These are phyloP conservation scores for Linanthus parryae DNA, from an alignment of 148 eudicot genomes.

Conservation along the genomic window DNA sequence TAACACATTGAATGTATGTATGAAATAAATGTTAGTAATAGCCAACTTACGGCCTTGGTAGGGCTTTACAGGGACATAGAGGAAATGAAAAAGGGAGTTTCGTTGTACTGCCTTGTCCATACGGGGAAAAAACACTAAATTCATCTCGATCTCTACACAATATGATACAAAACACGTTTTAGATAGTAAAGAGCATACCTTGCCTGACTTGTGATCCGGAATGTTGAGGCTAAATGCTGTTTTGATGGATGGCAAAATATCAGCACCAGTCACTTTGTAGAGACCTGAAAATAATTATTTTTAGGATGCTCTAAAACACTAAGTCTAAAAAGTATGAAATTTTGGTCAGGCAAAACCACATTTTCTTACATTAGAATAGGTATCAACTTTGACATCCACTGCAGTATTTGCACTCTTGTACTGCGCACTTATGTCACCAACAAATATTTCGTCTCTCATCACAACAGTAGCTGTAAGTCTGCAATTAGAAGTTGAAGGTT, in stretches of 20 bases:
- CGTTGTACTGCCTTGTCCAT: too few relatives aligned
- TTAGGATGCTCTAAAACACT: not conserved
- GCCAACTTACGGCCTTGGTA: too few relatives aligned
- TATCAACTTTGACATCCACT: slow-evolving; percentile 77
- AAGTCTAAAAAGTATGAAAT: not conserved
- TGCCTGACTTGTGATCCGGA: slow-evolving; percentile 81
- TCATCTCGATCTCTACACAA: too few relatives aligned
- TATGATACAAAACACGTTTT: too few relatives aligned
- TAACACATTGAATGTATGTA: too few relatives aligned
- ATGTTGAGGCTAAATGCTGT: slow-evolving; percentile 64
- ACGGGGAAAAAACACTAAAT: too few relatives aligned
- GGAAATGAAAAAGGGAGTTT: too few relatives aligned
- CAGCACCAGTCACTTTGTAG: slow-evolving; percentile 52
- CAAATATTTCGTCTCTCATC: slow-evolving; percentile 58
- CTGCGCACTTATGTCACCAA: slow-evolving; percentile 69
- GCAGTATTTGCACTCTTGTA: slow-evolving; percentile 59
- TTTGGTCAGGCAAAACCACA: not conserved
- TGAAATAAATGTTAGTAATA: too few relatives aligned
- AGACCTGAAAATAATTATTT: slow-evolving; percentile 33
- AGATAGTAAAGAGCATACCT: slow-evolving; percentile 31
- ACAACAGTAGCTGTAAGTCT: slow-evolving; percentile 80
- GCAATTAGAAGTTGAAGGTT: slow-evolving; percentile 7
- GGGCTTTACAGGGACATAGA: too few relatives aligned
- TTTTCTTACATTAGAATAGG: slow-evolving; percentile 63
- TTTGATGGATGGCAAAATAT: slow-evolving; percentile 50